Evolutionary conservation across 2,329 filamentous ascomycete species (phyloP), one percentile per base, ranked within the genome.

Genomic region (Aspergillus japonicus): DNA sequence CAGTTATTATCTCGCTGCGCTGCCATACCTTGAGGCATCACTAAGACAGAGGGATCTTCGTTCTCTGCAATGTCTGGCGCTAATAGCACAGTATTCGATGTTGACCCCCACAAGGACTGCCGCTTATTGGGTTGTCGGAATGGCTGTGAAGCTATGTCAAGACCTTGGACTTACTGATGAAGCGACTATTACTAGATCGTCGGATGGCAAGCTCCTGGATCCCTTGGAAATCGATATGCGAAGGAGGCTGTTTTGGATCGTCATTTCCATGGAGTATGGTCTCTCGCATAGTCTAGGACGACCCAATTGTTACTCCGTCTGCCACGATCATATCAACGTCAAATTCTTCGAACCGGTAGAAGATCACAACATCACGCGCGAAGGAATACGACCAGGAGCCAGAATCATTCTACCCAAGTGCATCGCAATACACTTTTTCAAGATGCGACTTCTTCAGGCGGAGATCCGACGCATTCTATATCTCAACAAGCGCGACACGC

Each of bases 81-180:
- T 99, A 16, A 90, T 98, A 66, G 92, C 88, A 1, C 91, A 95
- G 69, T 98, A 98, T 74, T 98, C 95, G 0, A 82, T 98, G 21
- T 80, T 97, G 48, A 98, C 94, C 0, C 94, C 95, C 0, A 97
- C 94, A 1, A 83, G 93, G 61, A 96, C 92, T 5, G 92, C 94
- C 16, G 89, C 96, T 21, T 98, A 96, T 77, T 97, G 96, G 77
- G 88, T 97, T 53, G 86, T 97, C 50, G 95, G 95, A 6, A 85
- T 96, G 21, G 93, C 92, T 7, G 89, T 91, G 16, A 88, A 92
- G 65, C 86, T 99, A 54, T 92, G 90, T 72, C 94, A 98, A 72
- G 91, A 96, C 58, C 83, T 97, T 55, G 92, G 93, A 5, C 81
- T 97, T 48, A 89, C 89, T 21, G 92, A 96, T 68, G 95, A 98